Base-by-base conservation (phyloP, 352 stramenopile species). In the Pythium guiyangense region DNA sequence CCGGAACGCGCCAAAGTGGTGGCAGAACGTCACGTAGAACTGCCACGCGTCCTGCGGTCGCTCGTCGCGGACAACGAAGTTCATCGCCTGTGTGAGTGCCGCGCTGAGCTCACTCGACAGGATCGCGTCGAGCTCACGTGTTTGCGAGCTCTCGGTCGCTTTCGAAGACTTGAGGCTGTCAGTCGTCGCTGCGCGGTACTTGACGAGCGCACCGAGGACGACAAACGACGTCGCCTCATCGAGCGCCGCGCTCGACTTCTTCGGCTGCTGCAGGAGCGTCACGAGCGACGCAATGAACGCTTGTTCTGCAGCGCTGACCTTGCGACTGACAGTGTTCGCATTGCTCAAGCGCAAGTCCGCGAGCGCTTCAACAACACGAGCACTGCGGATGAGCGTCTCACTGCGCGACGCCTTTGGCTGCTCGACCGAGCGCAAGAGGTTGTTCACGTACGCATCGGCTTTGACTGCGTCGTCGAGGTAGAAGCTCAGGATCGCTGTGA, bases 1-100 rank as follows among this genome's bases (percentile, higher is more conserved):
- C 3, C 69, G 77, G 37, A 87, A 73, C 25, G 72, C 69, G 31
- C 59, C 48, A 60, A 84, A 90, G 11, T 77, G 66, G 17, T 73
- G 53, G 56, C 81, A 92, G 25, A 88, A 79, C 4, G 54, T 72
- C 0, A 26, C 46, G 62, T 82, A 92, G 49, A 90, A 89, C 3
- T 42, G 52, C 74, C 66, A 81, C 42, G 66, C 69, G n/a, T 69
- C 68, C 9, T 56, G 47, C 49, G 58, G 4, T 18, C 26, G 49
- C 52, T 55, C 15, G n/a, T 42, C n/a, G 15, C 44, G 49, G 14
- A 73, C 58, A 39, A 88, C 54, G 12, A 62, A 34, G 49, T 86
- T 74, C 75, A 86, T 83, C 9, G 77, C 71, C 12, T 62, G 52
- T 2, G 66, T 53, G n/a, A 91, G 65, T 22, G 74, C 62, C 4